Conservation (phyloP, 2,329 filamentous ascomycete genomes). For the Pochonia chlamydosporia region DNA sequence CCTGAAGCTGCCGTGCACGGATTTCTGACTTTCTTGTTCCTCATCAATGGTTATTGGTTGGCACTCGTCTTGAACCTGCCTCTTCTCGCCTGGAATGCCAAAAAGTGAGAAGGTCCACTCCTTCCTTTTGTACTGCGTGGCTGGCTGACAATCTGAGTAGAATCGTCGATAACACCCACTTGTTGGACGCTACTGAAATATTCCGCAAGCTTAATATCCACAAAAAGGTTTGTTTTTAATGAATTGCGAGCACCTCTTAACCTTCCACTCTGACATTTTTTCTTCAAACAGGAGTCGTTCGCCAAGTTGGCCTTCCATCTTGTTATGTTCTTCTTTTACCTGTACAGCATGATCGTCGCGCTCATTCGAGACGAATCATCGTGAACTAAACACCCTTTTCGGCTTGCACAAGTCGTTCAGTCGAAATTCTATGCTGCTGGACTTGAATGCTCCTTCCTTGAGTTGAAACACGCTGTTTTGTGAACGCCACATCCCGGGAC, state of each 20-base stretch:
- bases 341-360: constrained; percentile 97
- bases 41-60: constrained; percentile 98
- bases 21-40: constrained; percentile 90
- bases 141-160: constrained; percentile 38
- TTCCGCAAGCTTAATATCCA: constrained; percentile 98
- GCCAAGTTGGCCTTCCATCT: constrained; percentile 98
- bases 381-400: constrained; percentile 43
- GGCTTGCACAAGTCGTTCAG: background rate
- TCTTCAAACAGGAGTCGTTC: constrained; percentile 80
- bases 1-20: constrained; percentile 97
- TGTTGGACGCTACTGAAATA: constrained; percentile 96
- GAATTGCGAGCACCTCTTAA: background rate
- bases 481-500: background rate
- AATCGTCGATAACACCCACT: constrained; percentile 94
- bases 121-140: background rate
- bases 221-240: constrained; percentile 68
- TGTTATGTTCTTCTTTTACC: constrained; percentile 99
- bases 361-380: constrained; percentile 92
- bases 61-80: constrained; percentile 88
- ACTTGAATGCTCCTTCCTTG: background rate
- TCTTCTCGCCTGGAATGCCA: constrained; percentile 86
- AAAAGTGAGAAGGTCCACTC: constrained; percentile 85
- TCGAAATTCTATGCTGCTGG: background rate
- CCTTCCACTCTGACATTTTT: constrained; percentile 14
- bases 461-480: background rate